A percentile compares a stretch with the other conserved stretches of the same genome.
Conservation (phyloP, 2,329 filamentous ascomycete genomes). For the Trichoderma breve region DNA sequence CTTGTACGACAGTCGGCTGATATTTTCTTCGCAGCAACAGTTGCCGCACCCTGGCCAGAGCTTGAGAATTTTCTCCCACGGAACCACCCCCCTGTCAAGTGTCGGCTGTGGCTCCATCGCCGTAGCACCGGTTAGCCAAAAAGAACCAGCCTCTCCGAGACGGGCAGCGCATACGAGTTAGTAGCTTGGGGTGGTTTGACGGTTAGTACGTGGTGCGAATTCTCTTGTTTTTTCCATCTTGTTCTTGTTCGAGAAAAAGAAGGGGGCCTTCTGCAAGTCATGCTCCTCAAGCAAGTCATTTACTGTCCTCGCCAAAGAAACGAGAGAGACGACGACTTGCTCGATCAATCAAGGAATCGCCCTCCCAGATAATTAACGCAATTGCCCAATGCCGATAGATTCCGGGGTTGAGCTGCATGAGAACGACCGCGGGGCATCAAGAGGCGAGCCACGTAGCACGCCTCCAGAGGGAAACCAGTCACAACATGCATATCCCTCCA, state of each 20-base stretch:
- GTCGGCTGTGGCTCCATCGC: constrained; percentile 19
- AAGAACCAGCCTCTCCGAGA: constrained; percentile 20
- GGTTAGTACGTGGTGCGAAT: constrained; percentile 16
- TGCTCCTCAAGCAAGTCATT: constrained; percentile 9
- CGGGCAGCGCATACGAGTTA: constrained; percentile 1
- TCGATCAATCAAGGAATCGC: not conserved
- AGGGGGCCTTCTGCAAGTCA: constrained; percentile 9
- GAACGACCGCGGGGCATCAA: constrained; percentile 29
- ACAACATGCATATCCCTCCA: constrained; percentile 18
- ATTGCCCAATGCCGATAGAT: constrained; percentile 29
- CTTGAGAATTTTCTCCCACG: constrained; percentile 17
- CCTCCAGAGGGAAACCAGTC: constrained; percentile 30
- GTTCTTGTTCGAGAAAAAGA: not conserved
- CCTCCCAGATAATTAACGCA: constrained; percentile 11
- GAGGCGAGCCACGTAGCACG: constrained; percentile 38
- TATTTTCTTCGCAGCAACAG: constrained; percentile 5
- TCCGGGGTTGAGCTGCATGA: constrained; percentile 31
- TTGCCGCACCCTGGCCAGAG: not conserved
- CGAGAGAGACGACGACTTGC: not conserved
- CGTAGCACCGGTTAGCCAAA: constrained; percentile 1
- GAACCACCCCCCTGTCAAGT: constrained; percentile 14
- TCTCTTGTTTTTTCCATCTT: not conserved
- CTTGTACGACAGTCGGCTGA: constrained; percentile 1
- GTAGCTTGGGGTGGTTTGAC: not conserved
- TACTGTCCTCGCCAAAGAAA: not conserved